A percentile compares a stretch with the other conserved stretches of the same genome.
Conservation (phyloP, 2,329 filamentous ascomycete species). For the Monilinia laxa region DNA sequence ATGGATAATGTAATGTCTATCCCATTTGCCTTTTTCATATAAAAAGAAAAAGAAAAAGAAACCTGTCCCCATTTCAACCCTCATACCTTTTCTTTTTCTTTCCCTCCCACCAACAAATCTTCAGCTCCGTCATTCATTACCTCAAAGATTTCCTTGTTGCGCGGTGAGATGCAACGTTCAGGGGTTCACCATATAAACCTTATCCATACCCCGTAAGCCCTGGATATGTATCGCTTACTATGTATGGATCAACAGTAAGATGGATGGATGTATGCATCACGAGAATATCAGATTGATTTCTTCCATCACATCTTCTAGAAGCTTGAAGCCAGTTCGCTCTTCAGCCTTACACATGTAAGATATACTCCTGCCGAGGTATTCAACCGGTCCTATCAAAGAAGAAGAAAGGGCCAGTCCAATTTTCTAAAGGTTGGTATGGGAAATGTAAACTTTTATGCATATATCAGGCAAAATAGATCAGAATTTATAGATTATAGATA, state of each 20-base stretch:
- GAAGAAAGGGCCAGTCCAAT: background rate
- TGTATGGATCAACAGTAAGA: background rate
- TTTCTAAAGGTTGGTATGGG: background rate
- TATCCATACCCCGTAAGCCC: conserved; percentile 5
- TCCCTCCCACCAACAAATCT: background rate
- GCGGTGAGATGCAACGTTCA: background rate
- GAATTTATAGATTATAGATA: background rate
- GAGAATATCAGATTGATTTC: conserved; percentile 29
- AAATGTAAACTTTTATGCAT: background rate
- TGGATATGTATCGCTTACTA: conserved; percentile 5
- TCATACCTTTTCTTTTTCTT: background rate
- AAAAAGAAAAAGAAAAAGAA: no score
- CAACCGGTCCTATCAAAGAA: background rate
- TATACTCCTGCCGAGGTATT: conserved; percentile 6
- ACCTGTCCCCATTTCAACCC: background rate
- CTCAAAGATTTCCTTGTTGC: background rate
- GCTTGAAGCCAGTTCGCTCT: conserved; percentile 21
- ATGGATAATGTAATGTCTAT: background rate
- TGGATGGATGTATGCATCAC: no score
- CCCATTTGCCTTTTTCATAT: background rate
- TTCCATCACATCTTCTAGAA: conserved; percentile 32
- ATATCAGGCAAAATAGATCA: background rate
- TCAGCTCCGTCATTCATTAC: background rate
- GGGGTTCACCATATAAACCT: background rate
- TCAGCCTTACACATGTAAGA: conserved; percentile 23